phyloP scores from a whole-genome alignment of 169 alveolate genomes.

The Babesia bovis region DNA sequence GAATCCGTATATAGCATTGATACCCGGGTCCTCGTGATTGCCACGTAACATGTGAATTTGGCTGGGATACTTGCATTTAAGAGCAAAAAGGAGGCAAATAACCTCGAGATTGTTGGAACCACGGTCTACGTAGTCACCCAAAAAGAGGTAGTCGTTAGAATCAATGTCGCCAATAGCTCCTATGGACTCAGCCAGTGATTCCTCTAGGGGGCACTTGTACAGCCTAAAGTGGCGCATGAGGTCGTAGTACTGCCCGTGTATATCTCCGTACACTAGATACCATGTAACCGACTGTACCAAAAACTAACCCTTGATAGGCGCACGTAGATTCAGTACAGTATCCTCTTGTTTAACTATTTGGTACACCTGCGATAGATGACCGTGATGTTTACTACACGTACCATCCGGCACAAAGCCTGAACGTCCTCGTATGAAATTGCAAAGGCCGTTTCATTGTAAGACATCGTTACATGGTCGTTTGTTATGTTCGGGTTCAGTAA shows the following conservation, averaged over 20 bases:
- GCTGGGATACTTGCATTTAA: conserved; percentile 94
- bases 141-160: conserved; percentile 94
- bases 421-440: conserved; percentile 80
- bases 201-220: conserved; percentile 86
- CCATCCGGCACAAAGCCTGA: conserved; percentile 69
- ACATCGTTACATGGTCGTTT: conserved; percentile 43
- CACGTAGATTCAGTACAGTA: conserved; percentile 94
- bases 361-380: conserved; percentile 25
- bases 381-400: neutral
- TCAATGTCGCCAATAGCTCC: conserved; percentile 95
- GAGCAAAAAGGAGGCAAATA: conserved; percentile 94
- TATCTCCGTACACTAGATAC: conserved; percentile 93
- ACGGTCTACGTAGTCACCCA: conserved; percentile 99
- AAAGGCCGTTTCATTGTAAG: conserved; percentile 70
- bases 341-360: conserved; percentile 89
- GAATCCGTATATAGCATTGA: conserved; percentile 97
- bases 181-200: conserved; percentile 78
- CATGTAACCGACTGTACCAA: neutral
- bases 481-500: conserved; percentile 73
- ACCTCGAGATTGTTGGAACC: conserved; percentile 90
- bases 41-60: conserved; percentile 98
- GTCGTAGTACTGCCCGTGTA: conserved; percentile 98
- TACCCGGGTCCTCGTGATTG: conserved; percentile 98
- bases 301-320: conserved; percentile 90
- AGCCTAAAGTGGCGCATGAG: conserved; percentile 93